Base-by-base conservation (phyloP, 768 basidiomycete genomes). In the Dendrothele bispora region DNA sequence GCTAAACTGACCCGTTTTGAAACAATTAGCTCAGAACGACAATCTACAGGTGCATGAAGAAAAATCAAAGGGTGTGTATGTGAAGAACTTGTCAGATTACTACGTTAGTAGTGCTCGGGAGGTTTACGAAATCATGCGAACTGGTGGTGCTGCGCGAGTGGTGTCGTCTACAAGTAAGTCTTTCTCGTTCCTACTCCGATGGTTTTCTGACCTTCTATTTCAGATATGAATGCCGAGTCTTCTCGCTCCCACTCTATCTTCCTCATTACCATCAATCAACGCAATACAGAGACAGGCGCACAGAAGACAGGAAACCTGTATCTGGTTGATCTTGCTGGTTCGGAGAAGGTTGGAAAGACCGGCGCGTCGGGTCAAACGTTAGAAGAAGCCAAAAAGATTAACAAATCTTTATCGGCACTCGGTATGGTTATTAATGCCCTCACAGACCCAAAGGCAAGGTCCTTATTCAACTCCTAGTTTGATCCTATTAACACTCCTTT, bases 161-260 rank as follows among this genome's bases (percentile, higher is more conserved):
- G 91, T 97, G 8, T 92, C 94, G 3, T 85, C 93, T 5, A 99
- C 97, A 7, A 95, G 95, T 97, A 56, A 64, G 88, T 75, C 14
- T 17, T 43, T 39, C 15, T 50, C 18, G 18, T 40, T 15, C 20
- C 30, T 39, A 39, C 32, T 49, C 11, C 37, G 25, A 4, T 29
- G 18, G 17, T 26, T 47, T 18, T 30, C 32, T 50, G 40, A 43
- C 14, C 5, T 43, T 26, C 28, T 39, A 48, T 21, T 29, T 60
- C n/a, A 98, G 95, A 98, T 69, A 99, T 99, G 97, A 99, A 99
- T 67, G 95, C 95, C 49, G 95, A 99, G 69, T 94, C 91, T 43
- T 99, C 97, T 22, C 91, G 97, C 40, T 99, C 97, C 27, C 97
- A 99, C 68, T 97, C 97, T 10, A 99, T 99, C 60, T 98, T 99